These are phyloP conservation scores for Fusarium robinianum DNA, from an alignment of 2,329 filamentous ascomycete genomes.

Conservation along the genomic window DNA sequence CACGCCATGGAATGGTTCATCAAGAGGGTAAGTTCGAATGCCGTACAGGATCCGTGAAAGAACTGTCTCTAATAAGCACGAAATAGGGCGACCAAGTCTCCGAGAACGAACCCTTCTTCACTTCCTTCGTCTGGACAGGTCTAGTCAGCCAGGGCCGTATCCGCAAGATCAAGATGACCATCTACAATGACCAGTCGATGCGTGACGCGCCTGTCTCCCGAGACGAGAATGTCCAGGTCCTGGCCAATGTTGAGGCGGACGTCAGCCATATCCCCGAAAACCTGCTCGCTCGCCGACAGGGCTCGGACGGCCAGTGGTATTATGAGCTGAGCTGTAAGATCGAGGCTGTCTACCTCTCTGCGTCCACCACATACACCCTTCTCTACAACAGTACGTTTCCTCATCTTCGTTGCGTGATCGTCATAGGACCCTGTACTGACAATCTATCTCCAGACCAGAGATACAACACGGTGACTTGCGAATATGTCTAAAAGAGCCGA, in stretches of 20 bases:
- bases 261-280: slow-evolving; percentile 48
- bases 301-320: slow-evolving; percentile 46
- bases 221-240: slow-evolving; percentile 43
- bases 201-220: slow-evolving; percentile 42
- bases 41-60: background rate
- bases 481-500: slow-evolving; percentile 44
- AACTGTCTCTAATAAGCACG: slow-evolving; percentile 1
- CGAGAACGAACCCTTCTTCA: slow-evolving; percentile 46
- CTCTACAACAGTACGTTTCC: slow-evolving; percentile 46
- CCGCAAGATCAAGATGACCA: slow-evolving; percentile 41
- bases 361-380: slow-evolving; percentile 49
- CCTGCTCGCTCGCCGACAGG: slow-evolving; percentile 40
- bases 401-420: too few relatives aligned
- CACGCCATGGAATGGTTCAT: slow-evolving; percentile 52
- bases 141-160: slow-evolving; percentile 42
- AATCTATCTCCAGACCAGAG: slow-evolving; percentile 40
- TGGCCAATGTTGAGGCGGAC: slow-evolving; percentile 48
- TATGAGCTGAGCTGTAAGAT: slow-evolving; percentile 48
- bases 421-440: slow-evolving; percentile 26
- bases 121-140: slow-evolving; percentile 39
- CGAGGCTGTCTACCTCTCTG: slow-evolving; percentile 48
- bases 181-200: slow-evolving; percentile 42
- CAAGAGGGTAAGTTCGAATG: slow-evolving; percentile 36
- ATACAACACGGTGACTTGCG: slow-evolving; percentile 49
- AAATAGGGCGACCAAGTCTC: slow-evolving; percentile 45